Evolutionary conservation across 768 basidiomycete genomes (phyloP).

Genomic region (Gloeophyllum trabeum): DNA sequence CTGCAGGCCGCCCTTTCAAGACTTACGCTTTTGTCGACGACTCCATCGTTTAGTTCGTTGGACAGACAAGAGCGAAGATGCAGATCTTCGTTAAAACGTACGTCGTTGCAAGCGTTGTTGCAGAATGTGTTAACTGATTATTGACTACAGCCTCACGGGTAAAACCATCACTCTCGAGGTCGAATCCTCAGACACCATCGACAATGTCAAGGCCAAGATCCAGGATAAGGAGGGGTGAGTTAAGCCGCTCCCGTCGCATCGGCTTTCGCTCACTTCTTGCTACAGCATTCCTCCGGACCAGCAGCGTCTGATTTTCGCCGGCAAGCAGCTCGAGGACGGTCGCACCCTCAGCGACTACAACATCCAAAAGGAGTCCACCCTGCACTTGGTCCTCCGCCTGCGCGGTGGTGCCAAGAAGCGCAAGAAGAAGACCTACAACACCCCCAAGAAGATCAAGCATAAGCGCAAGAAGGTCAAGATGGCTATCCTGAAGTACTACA

Average conservation of each 20-base stretch:
- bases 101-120: conserved; percentile 16
- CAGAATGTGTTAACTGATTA: conserved; percentile 3
- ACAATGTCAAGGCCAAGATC: conserved; percentile 97
- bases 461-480: conserved; percentile 99
- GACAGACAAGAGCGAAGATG: conserved; percentile 85
- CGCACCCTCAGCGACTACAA: conserved; percentile 93
- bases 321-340: conserved; percentile 99
- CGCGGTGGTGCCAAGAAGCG: conserved; percentile 99
- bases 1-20: conserved; percentile 10
- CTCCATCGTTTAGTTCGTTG: conserved; percentile 86
- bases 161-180: conserved; percentile 99
- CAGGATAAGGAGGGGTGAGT: conserved; percentile 93
- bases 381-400: conserved; percentile 93
- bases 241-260: not conserved
- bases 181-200: conserved; percentile 94
- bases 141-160: conserved; percentile 72
- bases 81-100: conserved; percentile 99
- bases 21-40: conserved; percentile 71
- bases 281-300: conserved; percentile 83
- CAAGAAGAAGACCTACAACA: conserved; percentile 99
- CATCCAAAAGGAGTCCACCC: conserved; percentile 99
- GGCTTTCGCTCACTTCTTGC: conserved; percentile 4
- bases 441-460: conserved; percentile 99
- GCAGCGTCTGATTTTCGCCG: conserved; percentile 97
- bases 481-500: conserved; percentile 99